Base-by-base conservation (phyloP, 1,139 yeast genomes). In the Blastobotrys raffinosifermentans region DNA sequence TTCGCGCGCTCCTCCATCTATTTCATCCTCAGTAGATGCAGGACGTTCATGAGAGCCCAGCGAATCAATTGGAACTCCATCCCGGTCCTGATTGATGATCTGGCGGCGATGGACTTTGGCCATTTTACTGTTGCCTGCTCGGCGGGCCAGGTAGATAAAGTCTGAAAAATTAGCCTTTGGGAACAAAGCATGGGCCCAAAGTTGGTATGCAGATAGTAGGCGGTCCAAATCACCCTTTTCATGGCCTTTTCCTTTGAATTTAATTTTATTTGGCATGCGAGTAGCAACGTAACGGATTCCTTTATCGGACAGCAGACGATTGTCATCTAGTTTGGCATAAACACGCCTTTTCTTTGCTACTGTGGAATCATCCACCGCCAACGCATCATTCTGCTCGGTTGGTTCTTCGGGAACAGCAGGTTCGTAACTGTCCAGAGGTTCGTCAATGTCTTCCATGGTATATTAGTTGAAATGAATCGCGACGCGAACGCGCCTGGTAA, bases 161-260 rank as follows among this genome's bases (percentile, higher is more conserved):
- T 84, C 94, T 38, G 67, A 64, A 48, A 85, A 83, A 43, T 73
- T 79, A 2, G 94, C 87, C 57, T 78, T 79, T 8, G 95, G 94
- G 50, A 73, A 85, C 36, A 85, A 55, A 4, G 77, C 73, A 57
- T 85, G 94, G 19, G 89, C 87, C 95, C 95, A 85, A 21, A 85
- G 58, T 58, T 84, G 94, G 59, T 84, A 85, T 50, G 75, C 76
- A 44, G 73, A 77, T 19, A 84, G 61, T 2, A 85, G 64, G 31
- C 64, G 61, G 6, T 64, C 55, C 37, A 75, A 52, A 46, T 75
- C 77, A 14, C 67, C 66, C 39, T 64, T 48, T 41, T 62, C 69
- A 33, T 60, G 57, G 4, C 69, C 69, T 30, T 53, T 55, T n/a
- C 68, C 69, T 33, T 60, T 61, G 41, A 64, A 53, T 30, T 46